Conservation (phyloP, 495 filamentous ascomycete species). For the Neurospora discreta region DNA sequence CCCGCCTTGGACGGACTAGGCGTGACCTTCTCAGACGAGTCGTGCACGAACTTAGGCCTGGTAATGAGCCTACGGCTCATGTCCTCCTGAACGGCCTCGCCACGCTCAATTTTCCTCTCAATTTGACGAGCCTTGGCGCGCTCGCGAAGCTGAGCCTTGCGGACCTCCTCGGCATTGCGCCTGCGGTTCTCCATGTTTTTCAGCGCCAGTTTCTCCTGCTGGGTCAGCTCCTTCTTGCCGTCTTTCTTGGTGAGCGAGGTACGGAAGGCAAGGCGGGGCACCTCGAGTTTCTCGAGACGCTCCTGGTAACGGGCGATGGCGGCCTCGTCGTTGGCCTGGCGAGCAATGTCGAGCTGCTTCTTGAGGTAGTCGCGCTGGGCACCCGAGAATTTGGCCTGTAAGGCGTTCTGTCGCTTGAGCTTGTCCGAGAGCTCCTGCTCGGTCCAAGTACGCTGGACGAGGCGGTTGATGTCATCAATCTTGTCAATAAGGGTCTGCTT, state of each 20-base stretch:
- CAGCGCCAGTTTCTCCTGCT: slow-evolving; percentile 65
- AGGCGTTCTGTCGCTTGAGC: slow-evolving; percentile 52
- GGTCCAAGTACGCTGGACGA: slow-evolving; percentile 71
- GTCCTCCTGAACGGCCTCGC: slow-evolving; percentile 37
- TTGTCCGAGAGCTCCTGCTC: slow-evolving; percentile 68
- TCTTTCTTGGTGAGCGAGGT: slow-evolving; percentile 41
- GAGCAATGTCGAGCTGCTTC: slow-evolving; percentile 53
- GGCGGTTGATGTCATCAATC: slow-evolving; percentile 65
- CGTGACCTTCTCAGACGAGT: slow-evolving; percentile 18
- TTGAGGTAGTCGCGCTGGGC: slow-evolving; percentile 52
- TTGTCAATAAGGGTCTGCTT: slow-evolving; percentile 54
- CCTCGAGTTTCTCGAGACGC: slow-evolving; percentile 55
- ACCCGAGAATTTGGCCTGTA: slow-evolving; percentile 48
- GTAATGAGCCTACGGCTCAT: slow-evolving; percentile 53
- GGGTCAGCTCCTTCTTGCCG: slow-evolving; percentile 32
- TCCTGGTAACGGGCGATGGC: slow-evolving; percentile 49
- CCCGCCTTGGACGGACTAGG: neutral
- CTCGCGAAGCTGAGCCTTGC: slow-evolving; percentile 76
- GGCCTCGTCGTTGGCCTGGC: slow-evolving; percentile 47
- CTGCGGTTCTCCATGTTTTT: slow-evolving; percentile 71
- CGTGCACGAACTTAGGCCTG: slow-evolving; percentile 49
- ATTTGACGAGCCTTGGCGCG: slow-evolving; percentile 49
- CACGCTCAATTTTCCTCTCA: slow-evolving; percentile 41
- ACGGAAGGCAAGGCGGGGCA: slow-evolving; percentile 58
- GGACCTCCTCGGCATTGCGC: slow-evolving; percentile 67